phyloP scores from a whole-genome alignment of 2,329 filamentous ascomycete genomes.

The Curvularia lunata region DNA sequence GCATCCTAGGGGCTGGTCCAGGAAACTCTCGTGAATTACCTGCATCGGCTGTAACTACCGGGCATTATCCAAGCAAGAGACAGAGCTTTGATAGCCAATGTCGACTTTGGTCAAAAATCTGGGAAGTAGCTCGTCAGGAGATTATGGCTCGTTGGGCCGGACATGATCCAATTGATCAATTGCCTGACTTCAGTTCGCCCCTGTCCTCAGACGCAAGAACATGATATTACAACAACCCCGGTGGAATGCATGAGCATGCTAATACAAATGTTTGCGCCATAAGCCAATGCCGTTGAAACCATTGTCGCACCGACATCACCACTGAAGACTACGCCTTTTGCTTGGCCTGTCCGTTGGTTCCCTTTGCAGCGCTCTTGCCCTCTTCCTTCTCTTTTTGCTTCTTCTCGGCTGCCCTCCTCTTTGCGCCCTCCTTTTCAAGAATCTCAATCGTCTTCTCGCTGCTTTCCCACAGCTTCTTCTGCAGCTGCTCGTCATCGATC shows the following conservation, averaged over 20 bases:
- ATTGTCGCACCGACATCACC: not conserved
- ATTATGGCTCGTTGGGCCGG: not conserved
- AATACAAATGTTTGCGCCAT: not conserved
- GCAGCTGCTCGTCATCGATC: slow-evolving; percentile 76
- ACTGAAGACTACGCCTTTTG: slow-evolving; percentile 25
- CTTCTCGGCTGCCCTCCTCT: slow-evolving; percentile 64
- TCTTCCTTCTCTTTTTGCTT: slow-evolving; percentile 53
- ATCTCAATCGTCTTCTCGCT: slow-evolving; percentile 80
- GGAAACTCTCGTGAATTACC: not conserved
- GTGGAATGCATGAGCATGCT: not conserved
- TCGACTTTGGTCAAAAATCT: not conserved
- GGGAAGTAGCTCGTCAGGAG: not conserved
- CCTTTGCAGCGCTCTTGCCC: slow-evolving; percentile 28
- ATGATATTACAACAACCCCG: not conserved
- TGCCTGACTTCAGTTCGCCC: not conserved
- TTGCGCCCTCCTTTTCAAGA: slow-evolving; percentile 79
- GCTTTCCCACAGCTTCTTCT: slow-evolving; percentile 87
- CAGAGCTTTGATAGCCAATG: not conserved
- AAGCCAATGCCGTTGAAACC: not conserved
- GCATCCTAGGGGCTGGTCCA: not conserved
- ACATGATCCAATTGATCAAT: not conserved
- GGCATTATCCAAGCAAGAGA: not conserved
- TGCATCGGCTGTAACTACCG: not conserved
- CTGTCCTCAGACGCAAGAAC: not conserved
- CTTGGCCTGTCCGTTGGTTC: slow-evolving; percentile 29